phyloP scores from a whole-genome alignment of 2,329 filamentous ascomycete species.

The Shiraia sp. region DNA sequence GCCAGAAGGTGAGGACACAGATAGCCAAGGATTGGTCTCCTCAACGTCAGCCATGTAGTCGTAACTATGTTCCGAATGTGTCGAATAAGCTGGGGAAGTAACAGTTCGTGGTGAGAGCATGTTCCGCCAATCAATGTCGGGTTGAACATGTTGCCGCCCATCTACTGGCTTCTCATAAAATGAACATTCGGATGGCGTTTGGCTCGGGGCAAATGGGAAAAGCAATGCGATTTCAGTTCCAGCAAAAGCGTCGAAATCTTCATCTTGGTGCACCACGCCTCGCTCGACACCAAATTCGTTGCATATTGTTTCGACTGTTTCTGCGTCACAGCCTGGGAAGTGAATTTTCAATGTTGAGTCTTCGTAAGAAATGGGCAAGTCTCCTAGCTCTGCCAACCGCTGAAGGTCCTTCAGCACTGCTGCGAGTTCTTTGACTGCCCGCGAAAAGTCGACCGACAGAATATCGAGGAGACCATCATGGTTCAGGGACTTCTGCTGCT shows the following conservation, averaged over 20 bases:
- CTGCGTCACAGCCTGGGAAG: conserved; percentile 87
- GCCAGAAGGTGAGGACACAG: conserved; percentile 51
- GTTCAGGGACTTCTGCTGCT: conserved; percentile 66
- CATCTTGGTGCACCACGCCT: conserved; percentile 78
- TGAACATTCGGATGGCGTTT: conserved; percentile 51
- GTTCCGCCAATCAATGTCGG: conserved; percentile 59
- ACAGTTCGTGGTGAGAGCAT: conserved; percentile 56
- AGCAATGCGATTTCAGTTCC: conserved; percentile 75
- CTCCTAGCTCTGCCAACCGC: conserved; percentile 74
- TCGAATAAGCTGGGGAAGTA: conserved; percentile 43
- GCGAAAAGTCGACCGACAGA: conserved; percentile 84
- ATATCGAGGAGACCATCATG: conserved; percentile 82
- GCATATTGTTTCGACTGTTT: conserved; percentile 80
- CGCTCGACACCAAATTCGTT: conserved; percentile 83
- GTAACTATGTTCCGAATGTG: conserved; percentile 41
- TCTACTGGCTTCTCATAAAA: conserved; percentile 50
- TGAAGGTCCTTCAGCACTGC: conserved; percentile 80
- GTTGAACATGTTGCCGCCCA: conserved; percentile 37
- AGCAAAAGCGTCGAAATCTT: conserved; percentile 68
- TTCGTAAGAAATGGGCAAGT: conserved; percentile 78
- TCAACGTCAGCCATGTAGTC: conserved; percentile 48
- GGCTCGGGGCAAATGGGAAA: conserved; percentile 81
- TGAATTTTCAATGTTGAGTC: conserved; percentile 73
- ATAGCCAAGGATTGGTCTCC: conserved; percentile 58
- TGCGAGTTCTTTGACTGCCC: conserved; percentile 81